These are phyloP conservation scores for Plasmopara halstedii DNA, from an alignment of 352 stramenopile genomes.

Conservation along the genomic window DNA sequence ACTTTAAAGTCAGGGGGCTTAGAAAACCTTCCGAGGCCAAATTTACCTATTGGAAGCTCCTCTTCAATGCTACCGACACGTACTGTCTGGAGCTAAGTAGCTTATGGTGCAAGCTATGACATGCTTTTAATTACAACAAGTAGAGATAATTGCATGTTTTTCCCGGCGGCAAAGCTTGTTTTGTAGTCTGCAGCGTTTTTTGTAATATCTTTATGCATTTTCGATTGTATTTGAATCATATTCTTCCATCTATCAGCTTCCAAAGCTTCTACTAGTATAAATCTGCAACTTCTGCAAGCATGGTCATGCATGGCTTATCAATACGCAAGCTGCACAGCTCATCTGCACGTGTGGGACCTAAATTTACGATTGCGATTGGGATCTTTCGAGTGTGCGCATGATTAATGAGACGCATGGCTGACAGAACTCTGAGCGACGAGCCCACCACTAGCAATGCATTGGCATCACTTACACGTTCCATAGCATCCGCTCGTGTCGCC, in stretches of 20 bases:
- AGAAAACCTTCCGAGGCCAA: constrained; percentile 13
- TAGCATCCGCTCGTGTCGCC: constrained; percentile 54
- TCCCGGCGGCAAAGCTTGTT: too few relatives aligned
- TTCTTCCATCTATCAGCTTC: too few relatives aligned
- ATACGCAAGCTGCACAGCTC: constrained; percentile 69
- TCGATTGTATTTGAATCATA: too few relatives aligned
- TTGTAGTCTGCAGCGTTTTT: too few relatives aligned
- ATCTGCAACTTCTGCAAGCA: constrained; percentile 41
- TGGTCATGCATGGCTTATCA: constrained; percentile 40
- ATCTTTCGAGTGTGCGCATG: constrained; percentile 56
- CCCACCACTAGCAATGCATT: constrained; percentile 91
- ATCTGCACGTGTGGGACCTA: constrained; percentile 83
- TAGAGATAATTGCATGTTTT: too few relatives aligned
- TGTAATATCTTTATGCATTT: too few relatives aligned
- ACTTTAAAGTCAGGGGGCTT: constrained; percentile 19
- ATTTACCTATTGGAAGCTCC: constrained; percentile 17
- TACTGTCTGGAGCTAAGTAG: constrained; percentile 46
- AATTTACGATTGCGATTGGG: constrained; percentile 82
- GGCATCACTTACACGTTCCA: constrained; percentile 66
- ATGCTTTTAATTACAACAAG: neutral
- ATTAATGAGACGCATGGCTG: constrained; percentile 89
- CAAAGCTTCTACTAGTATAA: constrained; percentile 21
- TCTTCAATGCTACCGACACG: constrained; percentile 35
- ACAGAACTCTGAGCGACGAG: constrained; percentile 92
- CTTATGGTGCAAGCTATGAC: constrained; percentile 8